Percentiles rank a stretch among this genome's conserved stretches.
Evolutionary conservation across 306 rosid genomes (phyloP).

Genomic region (Fragaria vesca): DNA sequence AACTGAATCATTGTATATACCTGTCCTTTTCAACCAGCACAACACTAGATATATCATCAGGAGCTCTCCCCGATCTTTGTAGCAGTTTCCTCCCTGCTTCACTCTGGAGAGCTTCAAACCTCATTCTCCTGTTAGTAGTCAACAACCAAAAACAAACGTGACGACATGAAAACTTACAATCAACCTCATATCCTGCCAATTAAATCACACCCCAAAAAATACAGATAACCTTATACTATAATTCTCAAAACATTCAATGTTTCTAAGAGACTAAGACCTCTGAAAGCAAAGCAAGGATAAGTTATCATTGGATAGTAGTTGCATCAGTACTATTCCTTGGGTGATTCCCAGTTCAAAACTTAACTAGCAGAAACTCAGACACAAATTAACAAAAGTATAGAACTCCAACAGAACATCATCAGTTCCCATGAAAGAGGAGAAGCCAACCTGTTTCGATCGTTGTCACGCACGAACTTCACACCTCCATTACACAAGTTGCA

Average conservation of each 20-base stretch:
- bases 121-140: slow-evolving; percentile 54
- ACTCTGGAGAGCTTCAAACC: slow-evolving; percentile 90
- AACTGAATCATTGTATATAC: slow-evolving; percentile 25
- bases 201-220: background rate
- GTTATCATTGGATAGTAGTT: background rate
- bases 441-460: slow-evolving; percentile 63
- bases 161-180: background rate
- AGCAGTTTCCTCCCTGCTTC: slow-evolving; percentile 82
- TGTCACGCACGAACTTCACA: slow-evolving; percentile 76
- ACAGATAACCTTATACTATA: background rate
- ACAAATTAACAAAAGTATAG: background rate
- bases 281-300: background rate
- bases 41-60: slow-evolving; percentile 95
- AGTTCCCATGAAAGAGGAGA: background rate
- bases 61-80: slow-evolving; percentile 88
- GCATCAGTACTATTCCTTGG: background rate
- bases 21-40: slow-evolving; percentile 81
- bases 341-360: background rate
- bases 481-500: slow-evolving; percentile 97
- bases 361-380: background rate
- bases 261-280: background rate
- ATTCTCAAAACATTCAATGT: background rate
- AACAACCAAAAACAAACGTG: slow-evolving; percentile 5
- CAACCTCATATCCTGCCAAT: background rate
- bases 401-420: background rate